Percentiles rank a stretch among this genome's conserved stretches.
phyloP scores from a whole-genome alignment of 1,284 basidiomycete species.

The Cutaneotrichosporon sp. region DNA sequence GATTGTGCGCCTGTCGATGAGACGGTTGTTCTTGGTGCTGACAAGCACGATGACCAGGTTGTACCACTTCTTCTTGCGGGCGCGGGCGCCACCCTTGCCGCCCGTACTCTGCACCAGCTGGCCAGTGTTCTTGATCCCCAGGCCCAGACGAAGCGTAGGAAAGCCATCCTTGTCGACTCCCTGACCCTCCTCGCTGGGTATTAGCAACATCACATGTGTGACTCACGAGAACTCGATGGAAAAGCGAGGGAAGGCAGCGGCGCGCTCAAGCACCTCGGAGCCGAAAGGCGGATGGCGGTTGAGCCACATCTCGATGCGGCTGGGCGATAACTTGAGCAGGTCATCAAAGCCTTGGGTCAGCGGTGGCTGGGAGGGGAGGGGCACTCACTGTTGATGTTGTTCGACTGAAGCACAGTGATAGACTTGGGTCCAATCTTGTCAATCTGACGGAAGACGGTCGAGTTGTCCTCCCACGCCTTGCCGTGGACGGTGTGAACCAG shows the following conservation, averaged over 20 bases:
- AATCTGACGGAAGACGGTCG: constrained; percentile 47
- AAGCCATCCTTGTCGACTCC: constrained; percentile 13
- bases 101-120: background rate
- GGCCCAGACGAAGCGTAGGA: constrained; percentile 13
- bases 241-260: constrained; percentile 29
- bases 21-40: constrained; percentile 22
- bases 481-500: constrained; percentile 41
- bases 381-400: constrained; percentile 30
- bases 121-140: constrained; percentile 13
- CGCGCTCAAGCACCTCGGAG: constrained; percentile 23
- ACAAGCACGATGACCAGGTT: constrained; percentile 25
- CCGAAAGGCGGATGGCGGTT: constrained; percentile 33
- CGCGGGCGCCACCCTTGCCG: background rate
- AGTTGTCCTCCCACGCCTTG: constrained; percentile 49
- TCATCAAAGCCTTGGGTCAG: constrained; percentile 28
- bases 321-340: constrained; percentile 25
- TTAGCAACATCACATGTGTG: background rate
- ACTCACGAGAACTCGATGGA: constrained; percentile 23
- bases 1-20: constrained; percentile 20
- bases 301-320: constrained; percentile 32
- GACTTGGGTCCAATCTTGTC: constrained; percentile 43
- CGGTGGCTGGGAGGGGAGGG: background rate
- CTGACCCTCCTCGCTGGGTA: constrained; percentile 2
- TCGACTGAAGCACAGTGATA: constrained; percentile 31
- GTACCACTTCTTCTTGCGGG: constrained; percentile 11